These are phyloP conservation scores for Geosmithia putterillii DNA, from an alignment of 2,329 filamentous ascomycete genomes.

Conservation along the genomic window DNA sequence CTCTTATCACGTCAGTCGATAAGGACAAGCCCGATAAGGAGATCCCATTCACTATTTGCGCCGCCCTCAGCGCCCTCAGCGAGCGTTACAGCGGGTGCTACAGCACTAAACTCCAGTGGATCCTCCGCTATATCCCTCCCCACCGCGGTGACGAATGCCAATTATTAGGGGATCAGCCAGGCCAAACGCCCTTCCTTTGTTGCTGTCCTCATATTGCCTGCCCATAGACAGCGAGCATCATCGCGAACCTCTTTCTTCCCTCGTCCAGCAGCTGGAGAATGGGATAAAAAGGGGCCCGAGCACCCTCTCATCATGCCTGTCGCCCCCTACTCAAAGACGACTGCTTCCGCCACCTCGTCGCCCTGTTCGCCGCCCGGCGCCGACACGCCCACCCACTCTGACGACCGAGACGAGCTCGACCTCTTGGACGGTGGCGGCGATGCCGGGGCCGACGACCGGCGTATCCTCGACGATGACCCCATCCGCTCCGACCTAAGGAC, in stretches of 20 bases:
- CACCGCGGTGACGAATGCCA: neutral
- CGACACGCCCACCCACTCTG: constrained; percentile 13
- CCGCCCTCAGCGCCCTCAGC: no score
- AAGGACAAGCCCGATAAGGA: no score
- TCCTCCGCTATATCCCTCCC: neutral
- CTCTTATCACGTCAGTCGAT: no score
- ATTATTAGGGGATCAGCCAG: neutral
- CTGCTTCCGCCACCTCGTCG: constrained; percentile 21
- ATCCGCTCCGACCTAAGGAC: constrained; percentile 35
- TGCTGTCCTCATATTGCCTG: no score
- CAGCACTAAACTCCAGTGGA: neutral
- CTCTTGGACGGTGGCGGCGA: constrained; percentile 27
- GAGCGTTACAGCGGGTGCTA: neutral
- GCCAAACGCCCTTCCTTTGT: neutral
- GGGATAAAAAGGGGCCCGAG: constrained; percentile 14
- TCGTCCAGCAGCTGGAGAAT: constrained; percentile 2
- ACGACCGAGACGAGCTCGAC: constrained; percentile 35
- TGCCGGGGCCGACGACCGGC: constrained; percentile 11
- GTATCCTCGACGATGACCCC: constrained; percentile 42
- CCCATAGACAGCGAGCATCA: neutral
- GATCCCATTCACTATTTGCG: no score
- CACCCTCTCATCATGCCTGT: constrained; percentile 24
- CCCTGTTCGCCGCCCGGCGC: constrained; percentile 15
- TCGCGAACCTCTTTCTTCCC: neutral
- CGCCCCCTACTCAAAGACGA: constrained; percentile 18